phyloP scores from a whole-genome alignment of 2,329 filamentous ascomycete genomes.

The Colletotrichum aenigma region DNA sequence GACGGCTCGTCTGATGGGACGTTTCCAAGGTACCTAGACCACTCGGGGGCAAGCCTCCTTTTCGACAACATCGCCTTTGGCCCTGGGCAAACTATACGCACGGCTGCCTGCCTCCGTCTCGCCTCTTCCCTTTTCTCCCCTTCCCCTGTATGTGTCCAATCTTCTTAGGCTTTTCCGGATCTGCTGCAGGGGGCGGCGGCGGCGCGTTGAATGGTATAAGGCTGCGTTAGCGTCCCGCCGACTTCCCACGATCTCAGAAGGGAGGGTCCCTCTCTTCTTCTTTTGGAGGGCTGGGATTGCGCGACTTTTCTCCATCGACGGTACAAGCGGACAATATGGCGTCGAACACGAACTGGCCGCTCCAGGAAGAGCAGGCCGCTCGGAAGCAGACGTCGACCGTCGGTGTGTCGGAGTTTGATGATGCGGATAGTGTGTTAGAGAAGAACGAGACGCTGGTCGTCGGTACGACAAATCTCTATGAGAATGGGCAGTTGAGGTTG shows the following conservation, averaged over 20 bases:
- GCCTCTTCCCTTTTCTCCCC: background rate
- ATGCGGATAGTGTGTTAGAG: background rate
- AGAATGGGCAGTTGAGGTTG: conserved; percentile 21
- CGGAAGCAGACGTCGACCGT: background rate
- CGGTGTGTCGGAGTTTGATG: background rate
- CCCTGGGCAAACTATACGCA: background rate
- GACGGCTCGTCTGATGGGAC: background rate
- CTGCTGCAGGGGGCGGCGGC: background rate
- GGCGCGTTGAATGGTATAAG: conserved; percentile 5
- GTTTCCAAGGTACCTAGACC: background rate
- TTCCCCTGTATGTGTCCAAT: background rate
- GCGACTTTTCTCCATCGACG: background rate
- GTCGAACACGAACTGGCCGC: conserved; percentile 7
- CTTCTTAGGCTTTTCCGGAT: background rate
- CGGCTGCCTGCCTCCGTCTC: background rate
- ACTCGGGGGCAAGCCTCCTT: background rate
- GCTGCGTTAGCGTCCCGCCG: background rate
- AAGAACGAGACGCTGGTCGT: conserved; percentile 23
- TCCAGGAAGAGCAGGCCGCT: conserved; percentile 9
- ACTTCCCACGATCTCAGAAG: background rate
- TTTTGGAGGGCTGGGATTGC: background rate
- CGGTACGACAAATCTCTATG: conserved; percentile 24
- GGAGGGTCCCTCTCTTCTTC: background rate
- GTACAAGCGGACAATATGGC: background rate
- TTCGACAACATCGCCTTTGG: background rate